Conservation (phyloP, 1,284 basidiomycete genomes). For the Cronartium quercuum region DNA sequence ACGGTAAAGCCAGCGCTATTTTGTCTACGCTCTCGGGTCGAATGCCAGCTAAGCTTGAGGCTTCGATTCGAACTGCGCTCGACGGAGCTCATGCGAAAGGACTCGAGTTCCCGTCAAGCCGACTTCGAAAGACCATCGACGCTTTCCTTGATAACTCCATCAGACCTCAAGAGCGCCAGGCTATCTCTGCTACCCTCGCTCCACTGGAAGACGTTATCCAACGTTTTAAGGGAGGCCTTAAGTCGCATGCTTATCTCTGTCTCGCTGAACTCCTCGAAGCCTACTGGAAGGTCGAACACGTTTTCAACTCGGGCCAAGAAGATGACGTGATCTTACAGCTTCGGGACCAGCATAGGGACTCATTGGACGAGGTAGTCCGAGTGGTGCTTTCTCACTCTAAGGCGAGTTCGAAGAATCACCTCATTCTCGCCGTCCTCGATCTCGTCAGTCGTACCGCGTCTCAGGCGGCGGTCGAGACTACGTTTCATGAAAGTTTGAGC, state of each 20-base stretch:
- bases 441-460: slow-evolving; percentile 65
- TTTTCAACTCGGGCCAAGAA: slow-evolving; percentile 85
- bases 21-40: slow-evolving; percentile 86
- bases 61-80: slow-evolving; percentile 70
- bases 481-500: slow-evolving; percentile 66
- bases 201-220: slow-evolving; percentile 73
- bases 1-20: slow-evolving; percentile 74
- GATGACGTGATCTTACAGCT: slow-evolving; percentile 82
- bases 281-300: slow-evolving; percentile 77
- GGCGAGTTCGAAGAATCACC: slow-evolving; percentile 83
- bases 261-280: slow-evolving; percentile 66
- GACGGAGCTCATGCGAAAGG: slow-evolving; percentile 68
- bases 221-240: slow-evolving; percentile 73
- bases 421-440: slow-evolving; percentile 78
- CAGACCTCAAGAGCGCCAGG: slow-evolving; percentile 66
- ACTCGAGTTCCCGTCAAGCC: slow-evolving; percentile 72
- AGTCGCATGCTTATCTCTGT: slow-evolving; percentile 74
- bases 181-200: slow-evolving; percentile 67
- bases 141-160: slow-evolving; percentile 76
- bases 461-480: slow-evolving; percentile 56
- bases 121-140: slow-evolving; percentile 74
- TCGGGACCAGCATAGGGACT: slow-evolving; percentile 84
- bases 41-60: slow-evolving; percentile 86
- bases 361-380: slow-evolving; percentile 78
- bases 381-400: slow-evolving; percentile 93